These are phyloP conservation scores for Dichotomocladium elegans DNA, from an alignment of 371 early-diverging fungal genomes.

Conservation along the genomic window DNA sequence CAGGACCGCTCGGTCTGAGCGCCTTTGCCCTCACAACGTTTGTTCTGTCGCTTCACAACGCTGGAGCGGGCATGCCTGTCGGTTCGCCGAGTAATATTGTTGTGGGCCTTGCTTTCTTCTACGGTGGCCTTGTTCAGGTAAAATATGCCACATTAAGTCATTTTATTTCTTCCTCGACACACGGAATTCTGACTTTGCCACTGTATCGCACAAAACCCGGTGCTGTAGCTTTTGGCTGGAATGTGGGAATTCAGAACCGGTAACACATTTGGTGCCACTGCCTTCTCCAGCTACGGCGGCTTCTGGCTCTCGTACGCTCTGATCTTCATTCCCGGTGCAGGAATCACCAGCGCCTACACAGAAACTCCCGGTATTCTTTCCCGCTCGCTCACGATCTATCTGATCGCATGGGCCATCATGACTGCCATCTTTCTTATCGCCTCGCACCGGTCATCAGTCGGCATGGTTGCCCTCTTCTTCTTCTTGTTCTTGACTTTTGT, in stretches of 20 bases:
- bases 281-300: conserved; percentile 76
- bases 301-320: conserved; percentile 75
- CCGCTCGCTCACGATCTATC: conserved; percentile 64
- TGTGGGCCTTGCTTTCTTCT: conserved; percentile 71
- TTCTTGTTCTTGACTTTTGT: conserved; percentile 64
- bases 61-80: conserved; percentile 59
- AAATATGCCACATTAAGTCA: neutral
- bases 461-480: conserved; percentile 59
- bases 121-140: conserved; percentile 78
- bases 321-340: conserved; percentile 59
- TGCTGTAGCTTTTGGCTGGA: conserved; percentile 65
- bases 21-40: conserved; percentile 77
- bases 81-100: conserved; percentile 55
- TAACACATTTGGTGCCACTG: conserved; percentile 83
- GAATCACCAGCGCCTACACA: conserved; percentile 41
- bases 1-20: conserved; percentile 72
- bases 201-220: too few relatives aligned
- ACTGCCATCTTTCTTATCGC: conserved; percentile 67
- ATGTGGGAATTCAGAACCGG: conserved; percentile 80
- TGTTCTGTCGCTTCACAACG: conserved; percentile 65
- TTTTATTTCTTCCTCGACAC: neutral
- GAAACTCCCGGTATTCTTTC: conserved; percentile 29
- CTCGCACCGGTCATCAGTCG: conserved; percentile 62
- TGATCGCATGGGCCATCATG: conserved; percentile 67
- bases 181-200: neutral